Percentiles rank a stretch among this genome's conserved stretches.
Conservation (phyloP, 108 stramenopile species). For the Schizochytrium sp. region DNA sequence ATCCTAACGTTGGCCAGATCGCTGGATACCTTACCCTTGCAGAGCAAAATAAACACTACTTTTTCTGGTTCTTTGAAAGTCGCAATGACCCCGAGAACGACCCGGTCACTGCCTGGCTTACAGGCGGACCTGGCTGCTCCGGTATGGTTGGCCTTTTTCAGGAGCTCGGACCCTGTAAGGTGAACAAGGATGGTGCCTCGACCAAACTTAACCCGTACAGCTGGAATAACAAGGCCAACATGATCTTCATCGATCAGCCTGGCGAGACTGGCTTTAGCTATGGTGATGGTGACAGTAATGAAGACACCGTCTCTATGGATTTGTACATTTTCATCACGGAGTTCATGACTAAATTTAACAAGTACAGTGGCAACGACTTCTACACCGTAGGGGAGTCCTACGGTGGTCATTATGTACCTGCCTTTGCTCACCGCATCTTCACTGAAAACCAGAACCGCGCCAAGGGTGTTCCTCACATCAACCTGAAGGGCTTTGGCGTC, state of each 20-base stretch:
- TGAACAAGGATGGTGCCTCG: constrained; percentile 84
- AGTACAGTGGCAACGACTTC: constrained; percentile 79
- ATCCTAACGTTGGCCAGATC: constrained; percentile 16
- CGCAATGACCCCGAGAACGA: constrained; percentile 69
- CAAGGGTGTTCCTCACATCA: constrained; percentile 76
- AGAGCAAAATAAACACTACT: constrained; percentile 86
- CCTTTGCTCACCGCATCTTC: constrained; percentile 84
- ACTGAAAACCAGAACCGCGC: constrained; percentile 75
- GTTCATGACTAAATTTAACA: constrained; percentile 84
- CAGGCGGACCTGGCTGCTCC: constrained; percentile 89
- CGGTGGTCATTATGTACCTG: constrained; percentile 96
- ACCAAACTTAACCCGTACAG: constrained; percentile 86
- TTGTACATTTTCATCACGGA: constrained; percentile 93
- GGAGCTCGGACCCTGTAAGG: constrained; percentile 94
- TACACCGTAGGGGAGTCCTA: constrained; percentile 81
- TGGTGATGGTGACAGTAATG: constrained; percentile 84
- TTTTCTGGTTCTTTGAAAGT: constrained; percentile 93
- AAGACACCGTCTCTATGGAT: constrained; percentile 92
- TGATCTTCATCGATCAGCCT: constrained; percentile 89
- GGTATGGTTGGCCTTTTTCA: constrained; percentile 87
- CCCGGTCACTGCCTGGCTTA: constrained; percentile 93
- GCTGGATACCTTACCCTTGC: constrained; percentile 38
- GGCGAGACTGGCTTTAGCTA: constrained; percentile 95
- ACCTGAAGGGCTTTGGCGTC: constrained; percentile 87
- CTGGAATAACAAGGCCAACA: constrained; percentile 94